Evolutionary conservation across 345 rosid genomes (phyloP).

Genomic region (Salix koriyanagi): DNA sequence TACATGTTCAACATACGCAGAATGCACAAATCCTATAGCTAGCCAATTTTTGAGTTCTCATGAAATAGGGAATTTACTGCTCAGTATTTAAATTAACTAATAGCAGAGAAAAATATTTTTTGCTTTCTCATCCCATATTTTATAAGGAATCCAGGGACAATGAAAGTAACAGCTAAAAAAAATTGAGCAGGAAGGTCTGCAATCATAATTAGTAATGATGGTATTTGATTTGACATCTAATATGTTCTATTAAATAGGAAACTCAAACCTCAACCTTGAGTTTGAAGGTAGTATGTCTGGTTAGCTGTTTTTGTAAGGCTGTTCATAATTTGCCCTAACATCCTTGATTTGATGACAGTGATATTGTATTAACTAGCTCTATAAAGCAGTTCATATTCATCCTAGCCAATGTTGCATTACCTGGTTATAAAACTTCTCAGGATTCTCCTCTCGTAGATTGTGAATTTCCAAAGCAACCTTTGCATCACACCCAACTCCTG

Average conservation of each 20-base stretch:
- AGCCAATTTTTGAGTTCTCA: not conserved
- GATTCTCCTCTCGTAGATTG: constrained; percentile 69
- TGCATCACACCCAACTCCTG: constrained; percentile 89
- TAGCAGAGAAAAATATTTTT: not conserved
- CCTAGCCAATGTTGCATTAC: constrained; percentile 23
- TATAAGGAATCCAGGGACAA: not conserved
- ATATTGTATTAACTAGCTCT: not conserved
- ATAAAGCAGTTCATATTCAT: not conserved
- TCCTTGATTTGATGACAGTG: not conserved
- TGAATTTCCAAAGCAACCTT: constrained; percentile 88
- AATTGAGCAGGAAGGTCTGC: not conserved
- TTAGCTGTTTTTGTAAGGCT: not conserved
- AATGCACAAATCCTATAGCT: not conserved
- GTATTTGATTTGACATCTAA: not conserved
- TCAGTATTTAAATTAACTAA: not conserved
- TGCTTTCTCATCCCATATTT: not conserved
- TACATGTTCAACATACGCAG: not conserved
- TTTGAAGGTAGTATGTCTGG: not conserved
- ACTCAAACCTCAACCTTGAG: not conserved
- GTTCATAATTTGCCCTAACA: not conserved
- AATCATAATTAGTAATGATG: not conserved
- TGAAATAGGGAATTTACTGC: not conserved
- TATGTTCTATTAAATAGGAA: not conserved
- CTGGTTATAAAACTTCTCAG: constrained; percentile 77
- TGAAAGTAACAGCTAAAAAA: not conserved